phyloP scores from a whole-genome alignment of 1,139 yeast species.

The Scheffersomyces quercinus region DNA sequence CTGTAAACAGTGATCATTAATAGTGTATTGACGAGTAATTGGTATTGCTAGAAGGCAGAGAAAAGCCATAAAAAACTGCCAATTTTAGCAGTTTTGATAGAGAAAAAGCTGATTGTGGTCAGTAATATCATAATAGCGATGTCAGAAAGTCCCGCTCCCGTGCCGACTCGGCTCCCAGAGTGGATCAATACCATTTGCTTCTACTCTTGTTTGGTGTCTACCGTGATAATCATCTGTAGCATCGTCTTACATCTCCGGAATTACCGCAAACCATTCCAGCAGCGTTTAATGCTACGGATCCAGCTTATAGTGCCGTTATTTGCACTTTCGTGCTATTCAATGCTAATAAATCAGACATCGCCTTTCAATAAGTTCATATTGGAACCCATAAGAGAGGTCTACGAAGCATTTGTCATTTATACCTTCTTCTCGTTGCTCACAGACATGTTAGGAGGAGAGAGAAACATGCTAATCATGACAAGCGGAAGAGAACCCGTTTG shows the following conservation, averaged over 20 bases:
- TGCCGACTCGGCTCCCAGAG: conserved; percentile 21
- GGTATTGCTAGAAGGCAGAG: too few species aligned
- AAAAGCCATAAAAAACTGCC: too few species aligned
- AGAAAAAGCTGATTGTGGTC: too few species aligned
- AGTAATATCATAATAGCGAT: neutral
- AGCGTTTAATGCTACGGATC: conserved; percentile 80
- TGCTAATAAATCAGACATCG: conserved; percentile 47
- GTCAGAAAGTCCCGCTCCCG: neutral
- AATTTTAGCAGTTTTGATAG: too few species aligned
- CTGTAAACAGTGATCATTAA: too few species aligned
- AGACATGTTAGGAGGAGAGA: conserved; percentile 87
- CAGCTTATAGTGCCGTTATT: conserved; percentile 65
- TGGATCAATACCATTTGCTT: conserved; percentile 38
- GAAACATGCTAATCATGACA: conserved; percentile 71
- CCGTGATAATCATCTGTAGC: conserved; percentile 32
- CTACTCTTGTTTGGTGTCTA: conserved; percentile 34
- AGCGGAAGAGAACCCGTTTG: conserved; percentile 73
- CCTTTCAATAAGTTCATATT: conserved; percentile 45
- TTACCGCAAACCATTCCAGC: conserved; percentile 88
- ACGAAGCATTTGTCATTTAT: conserved; percentile 94
- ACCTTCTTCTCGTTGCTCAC: conserved; percentile 86
- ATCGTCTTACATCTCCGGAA: conserved; percentile 47
- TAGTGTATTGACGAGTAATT: too few species aligned
- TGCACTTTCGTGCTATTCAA: conserved; percentile 53
- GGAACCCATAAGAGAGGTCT: conserved; percentile 83